Conservation (phyloP, 495 filamentous ascomycete genomes). For the Penicillium samsonianum region DNA sequence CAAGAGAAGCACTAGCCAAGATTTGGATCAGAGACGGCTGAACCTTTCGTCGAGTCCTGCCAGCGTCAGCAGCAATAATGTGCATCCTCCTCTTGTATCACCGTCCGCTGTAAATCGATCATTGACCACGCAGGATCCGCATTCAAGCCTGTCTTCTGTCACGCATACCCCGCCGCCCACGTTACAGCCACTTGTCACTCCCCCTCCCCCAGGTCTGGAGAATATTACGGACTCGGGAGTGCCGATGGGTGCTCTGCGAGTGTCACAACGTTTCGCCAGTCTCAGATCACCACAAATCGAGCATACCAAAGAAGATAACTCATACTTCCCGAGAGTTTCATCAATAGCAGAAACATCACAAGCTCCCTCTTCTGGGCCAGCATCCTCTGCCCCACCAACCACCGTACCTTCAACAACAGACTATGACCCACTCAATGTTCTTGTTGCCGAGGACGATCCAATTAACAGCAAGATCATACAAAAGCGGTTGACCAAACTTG, state of each 20-base stretch:
- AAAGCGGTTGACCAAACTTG: slow-evolving; percentile 79
- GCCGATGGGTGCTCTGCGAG: slow-evolving; percentile 43
- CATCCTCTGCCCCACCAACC: neutral
- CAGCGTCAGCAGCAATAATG: slow-evolving; percentile 20
- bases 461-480: slow-evolving; percentile 86
- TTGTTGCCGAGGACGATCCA: slow-evolving; percentile 92
- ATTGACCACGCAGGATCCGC: slow-evolving; percentile 20
- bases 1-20: slow-evolving; percentile 36
- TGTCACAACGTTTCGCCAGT: slow-evolving; percentile 37
- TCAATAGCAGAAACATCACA: slow-evolving; percentile 4
- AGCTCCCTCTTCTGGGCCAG: neutral
- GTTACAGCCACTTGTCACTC: slow-evolving; percentile 22
- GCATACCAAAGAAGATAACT: slow-evolving; percentile 15
- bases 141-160: slow-evolving; percentile 29
- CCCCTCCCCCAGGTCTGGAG: slow-evolving; percentile 38
- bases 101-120: slow-evolving; percentile 8
- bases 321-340: slow-evolving; percentile 24
- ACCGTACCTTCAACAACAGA: slow-evolving; percentile 14
- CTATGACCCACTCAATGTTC: slow-evolving; percentile 53
- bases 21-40: slow-evolving; percentile 11
- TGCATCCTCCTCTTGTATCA: slow-evolving; percentile 7
- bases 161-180: slow-evolving; percentile 22
- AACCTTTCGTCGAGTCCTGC: slow-evolving; percentile 14
- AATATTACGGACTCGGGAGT: slow-evolving; percentile 42
- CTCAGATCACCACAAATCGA: slow-evolving; percentile 1